Evolutionary conservation across 2,329 filamentous ascomycete genomes (phyloP).

Genomic region (Pyrenochaeta sp.): DNA sequence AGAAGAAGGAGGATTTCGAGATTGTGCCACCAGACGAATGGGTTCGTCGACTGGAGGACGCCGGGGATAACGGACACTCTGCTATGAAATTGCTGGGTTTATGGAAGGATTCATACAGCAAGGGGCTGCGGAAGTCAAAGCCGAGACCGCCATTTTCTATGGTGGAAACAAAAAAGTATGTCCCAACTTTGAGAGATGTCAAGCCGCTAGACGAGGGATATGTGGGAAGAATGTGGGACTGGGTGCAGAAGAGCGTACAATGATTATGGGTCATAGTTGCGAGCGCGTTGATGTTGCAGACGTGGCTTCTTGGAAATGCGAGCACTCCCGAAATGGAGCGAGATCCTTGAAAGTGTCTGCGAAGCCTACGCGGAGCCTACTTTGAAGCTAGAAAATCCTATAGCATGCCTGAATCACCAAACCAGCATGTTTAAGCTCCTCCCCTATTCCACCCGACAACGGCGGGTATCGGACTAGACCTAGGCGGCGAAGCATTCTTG

Average conservation of each 20-base stretch:
- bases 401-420: neutral
- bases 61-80: conserved; percentile 50
- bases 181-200: conserved; percentile 48
- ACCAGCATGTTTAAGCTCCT: neutral
- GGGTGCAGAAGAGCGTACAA: conserved; percentile 36
- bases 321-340: no score
- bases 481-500: neutral
- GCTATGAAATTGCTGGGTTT: conserved; percentile 58
- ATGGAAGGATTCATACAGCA: conserved; percentile 58
- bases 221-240: conserved; percentile 55
- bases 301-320: no score
- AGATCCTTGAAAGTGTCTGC: no score
- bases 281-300: no score
- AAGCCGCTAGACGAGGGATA: conserved; percentile 55
- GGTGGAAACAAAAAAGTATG: conserved; percentile 39
- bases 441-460: neutral
- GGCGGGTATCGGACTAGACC: neutral
- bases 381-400: neutral
- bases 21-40: conserved; percentile 54
- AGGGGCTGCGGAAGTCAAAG: conserved; percentile 5
- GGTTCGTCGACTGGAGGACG: conserved; percentile 52
- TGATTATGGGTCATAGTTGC: conserved; percentile 6
- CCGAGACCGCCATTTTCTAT: conserved; percentile 45
- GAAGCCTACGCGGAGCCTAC: neutral
- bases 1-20: conserved; percentile 49